phyloP scores from a whole-genome alignment of 2,329 filamentous ascomycete genomes.

The Penicillium sp. region DNA sequence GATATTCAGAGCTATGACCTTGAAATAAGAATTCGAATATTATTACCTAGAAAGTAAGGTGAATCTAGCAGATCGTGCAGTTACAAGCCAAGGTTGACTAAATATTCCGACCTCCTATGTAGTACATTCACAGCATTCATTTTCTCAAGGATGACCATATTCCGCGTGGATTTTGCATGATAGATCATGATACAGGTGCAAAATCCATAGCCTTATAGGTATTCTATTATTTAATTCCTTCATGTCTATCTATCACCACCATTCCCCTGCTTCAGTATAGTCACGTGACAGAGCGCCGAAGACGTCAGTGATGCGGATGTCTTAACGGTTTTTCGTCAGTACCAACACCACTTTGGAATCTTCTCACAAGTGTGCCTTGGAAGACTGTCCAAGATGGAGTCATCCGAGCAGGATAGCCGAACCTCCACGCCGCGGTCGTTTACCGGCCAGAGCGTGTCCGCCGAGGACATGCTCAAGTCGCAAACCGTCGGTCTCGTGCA shows the following conservation, averaged over 20 bases:
- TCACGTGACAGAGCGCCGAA: slow-evolving; percentile 21
- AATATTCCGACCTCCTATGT: neutral
- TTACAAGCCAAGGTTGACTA: neutral
- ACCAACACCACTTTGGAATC: neutral
- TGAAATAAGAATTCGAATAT: neutral
- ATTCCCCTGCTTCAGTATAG: neutral
- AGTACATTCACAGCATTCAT: neutral
- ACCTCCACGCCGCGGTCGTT: slow-evolving; percentile 63
- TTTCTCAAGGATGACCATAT: neutral
- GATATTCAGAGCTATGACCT: neutral
- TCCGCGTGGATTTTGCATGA: neutral
- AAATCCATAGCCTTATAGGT: neutral
- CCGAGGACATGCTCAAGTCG: slow-evolving; percentile 80
- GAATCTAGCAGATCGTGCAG: neutral
- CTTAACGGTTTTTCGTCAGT: neutral
- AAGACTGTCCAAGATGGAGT: slow-evolving; percentile 17
- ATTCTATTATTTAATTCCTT: neutral
- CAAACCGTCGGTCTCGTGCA: slow-evolving; percentile 90
- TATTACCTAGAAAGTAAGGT: neutral
- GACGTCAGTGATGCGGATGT: slow-evolving; percentile 24
- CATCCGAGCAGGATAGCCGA: slow-evolving; percentile 44
- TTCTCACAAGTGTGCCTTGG: neutral
- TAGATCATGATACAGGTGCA: neutral
- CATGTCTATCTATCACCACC: neutral
- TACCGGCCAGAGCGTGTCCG: slow-evolving; percentile 74